A percentile compares a stretch with the other conserved stretches of the same genome.
phyloP scores from a whole-genome alignment of 306 rosid genomes.

The Glycine tomentella region DNA sequence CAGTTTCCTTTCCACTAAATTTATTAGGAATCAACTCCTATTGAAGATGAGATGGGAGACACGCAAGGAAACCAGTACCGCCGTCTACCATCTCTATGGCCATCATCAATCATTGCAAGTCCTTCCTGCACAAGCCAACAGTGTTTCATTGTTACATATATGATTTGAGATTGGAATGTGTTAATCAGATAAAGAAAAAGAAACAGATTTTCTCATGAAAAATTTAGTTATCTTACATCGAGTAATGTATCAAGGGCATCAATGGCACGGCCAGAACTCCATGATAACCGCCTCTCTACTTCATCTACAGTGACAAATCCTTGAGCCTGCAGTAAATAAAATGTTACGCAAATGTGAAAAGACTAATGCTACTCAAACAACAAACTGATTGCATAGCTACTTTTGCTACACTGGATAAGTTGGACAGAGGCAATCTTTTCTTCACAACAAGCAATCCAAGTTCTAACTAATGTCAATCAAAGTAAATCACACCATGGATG shows the following conservation, averaged over 20 bases:
- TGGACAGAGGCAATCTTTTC: background rate
- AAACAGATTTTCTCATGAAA: background rate
- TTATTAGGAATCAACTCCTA: constrained; percentile 58
- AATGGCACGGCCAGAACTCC: constrained; percentile 88
- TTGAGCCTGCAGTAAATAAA: constrained; percentile 66
- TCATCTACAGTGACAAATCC: constrained; percentile 87
- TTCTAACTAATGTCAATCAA: constrained; percentile 21
- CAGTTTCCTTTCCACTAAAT: constrained; percentile 25
- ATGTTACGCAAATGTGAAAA: constrained; percentile 36
- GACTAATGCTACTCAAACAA: background rate
- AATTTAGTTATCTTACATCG: constrained; percentile 55
- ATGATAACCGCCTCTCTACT: constrained; percentile 82
- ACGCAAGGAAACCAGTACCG: constrained; percentile 96
- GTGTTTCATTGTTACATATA: constrained; percentile 24
- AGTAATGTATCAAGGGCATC: constrained; percentile 93
- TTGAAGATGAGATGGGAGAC: constrained; percentile 70
- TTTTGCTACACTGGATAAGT: constrained; percentile 4
- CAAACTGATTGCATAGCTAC: constrained; percentile 22
- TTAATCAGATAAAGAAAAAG: constrained; percentile 5
- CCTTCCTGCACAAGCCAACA: constrained; percentile 74
- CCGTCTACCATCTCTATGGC: constrained; percentile 87
- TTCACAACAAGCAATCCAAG: constrained; percentile 1
- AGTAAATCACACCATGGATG: background rate
- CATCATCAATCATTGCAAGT: constrained; percentile 98
- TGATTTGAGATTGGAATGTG: constrained; percentile 26